Evolutionary conservation across 805 yeast species (phyloP).

Genomic region (Kluyveromyces lactis): DNA sequence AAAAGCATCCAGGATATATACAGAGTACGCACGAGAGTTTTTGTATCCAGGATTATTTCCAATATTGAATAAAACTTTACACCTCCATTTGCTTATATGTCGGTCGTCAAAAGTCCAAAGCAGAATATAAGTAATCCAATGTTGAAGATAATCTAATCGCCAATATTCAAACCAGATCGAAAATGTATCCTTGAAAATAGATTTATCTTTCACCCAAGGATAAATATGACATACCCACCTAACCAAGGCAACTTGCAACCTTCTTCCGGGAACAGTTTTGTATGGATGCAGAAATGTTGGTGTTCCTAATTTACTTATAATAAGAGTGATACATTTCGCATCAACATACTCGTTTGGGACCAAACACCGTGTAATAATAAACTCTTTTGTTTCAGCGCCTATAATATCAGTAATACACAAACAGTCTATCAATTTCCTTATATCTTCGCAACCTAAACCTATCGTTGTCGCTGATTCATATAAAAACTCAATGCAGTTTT

Average conservation of each 20-base stretch:
- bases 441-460: conserved; percentile 16
- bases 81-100: conserved; percentile 27
- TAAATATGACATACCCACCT: conserved; percentile 31
- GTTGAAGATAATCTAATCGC: conserved; percentile 30
- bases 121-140: conserved; percentile 28
- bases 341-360: conserved; percentile 26
- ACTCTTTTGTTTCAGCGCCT: conserved; percentile 11
- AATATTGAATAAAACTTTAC: conserved; percentile 17
- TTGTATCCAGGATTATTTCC: conserved; percentile 18
- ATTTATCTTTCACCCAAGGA: conserved; percentile 15
- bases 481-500: conserved; percentile 1
- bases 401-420: conserved; percentile 10
- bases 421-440: conserved; percentile 12
- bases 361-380: conserved; percentile 21
- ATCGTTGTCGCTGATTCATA: conserved; percentile 9
- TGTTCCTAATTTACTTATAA: conserved; percentile 28
- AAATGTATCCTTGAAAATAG: conserved; percentile 12
- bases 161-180: conserved; percentile 30
- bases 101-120: conserved; percentile 25
- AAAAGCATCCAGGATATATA: conserved; percentile 17
- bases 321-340: conserved; percentile 15
- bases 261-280: conserved; percentile 12
- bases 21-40: conserved; percentile 14
- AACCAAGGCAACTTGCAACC: conserved; percentile 22
- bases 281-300: conserved; percentile 16